phyloP scores from a whole-genome alignment of 1,284 basidiomycete species.

The Kalmanozyma brasiliensis region DNA sequence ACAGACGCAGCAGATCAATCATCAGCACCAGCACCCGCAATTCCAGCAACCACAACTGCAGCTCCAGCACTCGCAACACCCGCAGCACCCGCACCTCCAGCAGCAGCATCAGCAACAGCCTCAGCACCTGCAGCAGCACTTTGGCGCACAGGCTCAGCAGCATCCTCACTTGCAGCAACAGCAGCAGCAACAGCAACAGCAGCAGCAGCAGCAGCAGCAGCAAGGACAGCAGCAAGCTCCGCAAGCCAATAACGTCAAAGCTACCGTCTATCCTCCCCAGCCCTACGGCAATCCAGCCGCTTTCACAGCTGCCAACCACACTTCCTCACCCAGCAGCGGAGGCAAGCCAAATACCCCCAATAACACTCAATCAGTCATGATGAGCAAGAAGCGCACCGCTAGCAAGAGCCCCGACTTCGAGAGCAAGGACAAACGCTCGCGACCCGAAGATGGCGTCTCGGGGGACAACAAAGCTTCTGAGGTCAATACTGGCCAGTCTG shows the following conservation, averaged over 20 bases:
- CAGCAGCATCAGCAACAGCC: conserved; percentile 27
- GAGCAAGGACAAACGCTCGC: conserved; percentile 51
- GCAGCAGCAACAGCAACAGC: conserved; percentile 22
- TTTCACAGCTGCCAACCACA: conserved; percentile 32
- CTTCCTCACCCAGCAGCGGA: conserved; percentile 41
- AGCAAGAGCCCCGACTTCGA: conserved; percentile 54
- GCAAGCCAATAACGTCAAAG: conserved; percentile 20
- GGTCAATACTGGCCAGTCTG: conserved; percentile 24
- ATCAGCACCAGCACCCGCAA: conserved; percentile 28
- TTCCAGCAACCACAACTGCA: conserved; percentile 27
- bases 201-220: conserved; percentile 13
- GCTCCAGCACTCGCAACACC: conserved; percentile 28
- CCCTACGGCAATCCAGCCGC: conserved; percentile 47
- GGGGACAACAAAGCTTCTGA: conserved; percentile 19
- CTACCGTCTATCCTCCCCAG: conserved; percentile 51
- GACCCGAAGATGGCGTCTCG: conserved; percentile 39
- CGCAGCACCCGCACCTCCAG: conserved; percentile 28
- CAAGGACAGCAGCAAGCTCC: conserved; percentile 1
- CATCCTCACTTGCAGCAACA: conserved; percentile 24
- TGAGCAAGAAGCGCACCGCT: conserved; percentile 51
- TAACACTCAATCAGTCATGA: conserved; percentile 34
- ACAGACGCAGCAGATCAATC: conserved; percentile 26
- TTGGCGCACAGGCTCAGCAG: conserved; percentile 13
- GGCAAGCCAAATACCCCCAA: conserved; percentile 45
- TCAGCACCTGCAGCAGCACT: conserved; percentile 26